phyloP scores from a whole-genome alignment of 2,329 filamentous ascomycete genomes.

The Neurospora crassa region DNA sequence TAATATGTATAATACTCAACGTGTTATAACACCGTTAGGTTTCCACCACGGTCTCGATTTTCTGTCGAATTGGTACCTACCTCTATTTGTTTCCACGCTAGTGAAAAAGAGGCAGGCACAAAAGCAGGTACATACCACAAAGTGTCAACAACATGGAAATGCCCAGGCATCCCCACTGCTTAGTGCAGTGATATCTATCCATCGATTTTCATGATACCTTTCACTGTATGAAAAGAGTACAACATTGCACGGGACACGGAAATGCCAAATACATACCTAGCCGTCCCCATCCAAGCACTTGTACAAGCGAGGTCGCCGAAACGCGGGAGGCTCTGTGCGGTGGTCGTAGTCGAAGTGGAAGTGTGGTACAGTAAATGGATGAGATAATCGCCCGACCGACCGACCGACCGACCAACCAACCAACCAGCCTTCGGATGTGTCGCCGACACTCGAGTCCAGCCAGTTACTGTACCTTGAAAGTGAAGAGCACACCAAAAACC shows the following conservation, averaged over 20 bases:
- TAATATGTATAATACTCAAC: too few relatives aligned
- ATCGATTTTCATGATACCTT: neutral
- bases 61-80: neutral
- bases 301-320: neutral
- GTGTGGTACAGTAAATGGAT: neutral
- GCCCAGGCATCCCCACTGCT: neutral
- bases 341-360: too few relatives aligned
- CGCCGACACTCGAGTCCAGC: neutral
- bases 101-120: neutral
- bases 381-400: neutral
- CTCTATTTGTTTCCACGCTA: neutral
- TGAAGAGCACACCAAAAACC: neutral
- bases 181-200: too few relatives aligned
- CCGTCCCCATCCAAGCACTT: neutral
- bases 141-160: neutral
- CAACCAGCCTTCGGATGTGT: neutral
- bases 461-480: neutral
- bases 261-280: neutral
- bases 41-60: neutral
- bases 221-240: neutral
- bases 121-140: neutral
- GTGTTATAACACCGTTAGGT: neutral
- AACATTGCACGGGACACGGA: neutral
- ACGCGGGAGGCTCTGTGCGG: neutral
- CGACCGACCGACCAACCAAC: neutral